Evolutionary conservation across 805 yeast species (phyloP).

Genomic region (Wickerhamiella dianesei): DNA sequence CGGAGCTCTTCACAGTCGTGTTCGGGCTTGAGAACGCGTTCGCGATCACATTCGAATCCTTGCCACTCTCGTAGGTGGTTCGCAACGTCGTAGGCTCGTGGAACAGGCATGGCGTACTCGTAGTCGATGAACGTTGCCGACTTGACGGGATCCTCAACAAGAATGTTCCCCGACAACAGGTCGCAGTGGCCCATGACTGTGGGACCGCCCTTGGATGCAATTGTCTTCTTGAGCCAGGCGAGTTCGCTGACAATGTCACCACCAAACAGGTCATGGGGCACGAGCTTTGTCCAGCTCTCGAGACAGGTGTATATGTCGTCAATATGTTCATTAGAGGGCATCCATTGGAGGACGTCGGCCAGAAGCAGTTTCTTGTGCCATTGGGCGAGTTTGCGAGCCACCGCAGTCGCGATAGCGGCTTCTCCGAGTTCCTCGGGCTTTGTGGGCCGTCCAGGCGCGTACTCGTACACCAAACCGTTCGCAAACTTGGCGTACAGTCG

Average conservation of each 20-base stretch:
- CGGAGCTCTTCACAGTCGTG: constrained; percentile 33
- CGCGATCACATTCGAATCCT: constrained; percentile 57
- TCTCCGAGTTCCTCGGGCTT: constrained; percentile 40
- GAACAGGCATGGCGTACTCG: constrained; percentile 60
- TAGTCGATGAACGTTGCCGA: constrained; percentile 49
- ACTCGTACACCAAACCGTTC: constrained; percentile 64
- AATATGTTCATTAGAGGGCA: constrained; percentile 18
- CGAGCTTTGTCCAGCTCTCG: constrained; percentile 46
- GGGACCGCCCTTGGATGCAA: constrained; percentile 35
- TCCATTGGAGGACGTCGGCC: constrained; percentile 26
- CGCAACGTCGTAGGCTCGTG: constrained; percentile 61
- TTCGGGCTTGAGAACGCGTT: constrained; percentile 43
- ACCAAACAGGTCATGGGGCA: constrained; percentile 36
- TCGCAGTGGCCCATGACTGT: constrained; percentile 58
- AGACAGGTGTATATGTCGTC: constrained; percentile 46
- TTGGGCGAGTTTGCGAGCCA: constrained; percentile 54
- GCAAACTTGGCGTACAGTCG: constrained; percentile 52
- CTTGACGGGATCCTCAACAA: constrained; percentile 24
- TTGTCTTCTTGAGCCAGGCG: constrained; percentile 36
- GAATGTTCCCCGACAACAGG: constrained; percentile 58
- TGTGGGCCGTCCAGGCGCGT: constrained; percentile 48
- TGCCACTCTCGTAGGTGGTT: constrained; percentile 73
- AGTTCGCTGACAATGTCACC: constrained; percentile 38
- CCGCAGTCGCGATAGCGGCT: constrained; percentile 37
- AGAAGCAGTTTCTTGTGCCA: constrained; percentile 43